Base-by-base conservation (phyloP, 768 basidiomycete species). In the Phanerochaete sordida region DNA sequence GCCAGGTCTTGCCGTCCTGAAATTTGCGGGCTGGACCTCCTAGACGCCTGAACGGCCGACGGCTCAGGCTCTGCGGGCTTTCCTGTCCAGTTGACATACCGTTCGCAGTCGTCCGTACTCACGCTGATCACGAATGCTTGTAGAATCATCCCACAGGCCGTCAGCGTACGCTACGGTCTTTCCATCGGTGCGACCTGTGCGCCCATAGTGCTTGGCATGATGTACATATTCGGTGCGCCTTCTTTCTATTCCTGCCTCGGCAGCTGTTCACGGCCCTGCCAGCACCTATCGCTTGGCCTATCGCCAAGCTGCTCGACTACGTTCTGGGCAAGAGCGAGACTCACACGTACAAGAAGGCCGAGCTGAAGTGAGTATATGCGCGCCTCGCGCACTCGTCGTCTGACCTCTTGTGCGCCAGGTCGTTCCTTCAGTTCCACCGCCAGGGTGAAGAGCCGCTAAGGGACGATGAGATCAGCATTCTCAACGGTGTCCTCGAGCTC, bases 271-370 rank as follows among this genome's bases (percentile, higher is more conserved):
- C 2, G 51, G 44, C 37, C 15, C n/a, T 1, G n/a, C 16, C 52
- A 79, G 78, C 79, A 2, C 85, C 84, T 7, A 75, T 86, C 57
- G 84, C 85, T 1, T 86, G 76, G 71, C 84, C 84, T 1, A 81
- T 81, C 50, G 82, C 84, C 21, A 86, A 81, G 62, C 73, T 98
- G 0, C 84, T 99, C 31, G 96, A 98, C 70, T 77, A 74, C 50
- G 82, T 88, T 2, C 84, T 98, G 1, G 96, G 96, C 23, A 78
- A 77, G 2, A 80, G 87, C 65, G 90, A 91, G 64, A 77, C 76
- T 64, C 73, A 82, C 72, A 90, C 88, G 0, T 93, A 93, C 75
- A 92, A 91, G 67, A 93, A 93, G 70, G 90, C 89, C 8, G 76
- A 77, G 59, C 70, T 77, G 23, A 76, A 73, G 69, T 67, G 43